A percentile compares a stretch with the other conserved stretches of the same genome.
Evolutionary conservation across 1,139 yeast genomes (phyloP).

Genomic region (Kodamaea plutei): DNA sequence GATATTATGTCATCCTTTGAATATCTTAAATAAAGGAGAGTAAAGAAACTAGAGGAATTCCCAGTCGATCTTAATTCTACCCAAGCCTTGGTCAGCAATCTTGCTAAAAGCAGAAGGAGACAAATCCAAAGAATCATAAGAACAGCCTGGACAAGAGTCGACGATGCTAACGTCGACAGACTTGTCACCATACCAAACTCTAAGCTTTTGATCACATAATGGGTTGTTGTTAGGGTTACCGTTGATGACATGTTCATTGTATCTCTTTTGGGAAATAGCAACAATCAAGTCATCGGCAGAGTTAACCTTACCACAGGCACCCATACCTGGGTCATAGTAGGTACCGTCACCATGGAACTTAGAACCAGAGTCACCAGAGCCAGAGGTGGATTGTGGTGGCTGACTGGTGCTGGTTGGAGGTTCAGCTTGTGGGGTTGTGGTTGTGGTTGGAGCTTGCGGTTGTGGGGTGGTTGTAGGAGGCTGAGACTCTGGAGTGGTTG

Average conservation of each 20-base stretch:
- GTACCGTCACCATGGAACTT: slow-evolving; percentile 53
- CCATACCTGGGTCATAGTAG: slow-evolving; percentile 53
- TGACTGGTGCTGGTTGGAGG: slow-evolving; percentile 14
- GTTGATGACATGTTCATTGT: slow-evolving; percentile 26
- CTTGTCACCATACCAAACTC: slow-evolving; percentile 36
- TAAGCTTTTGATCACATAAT: slow-evolving; percentile 40
- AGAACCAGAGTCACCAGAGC: slow-evolving; percentile 15
- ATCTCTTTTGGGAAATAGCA: slow-evolving; percentile 37
- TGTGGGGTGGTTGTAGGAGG: slow-evolving; percentile 16
- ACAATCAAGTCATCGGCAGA: slow-evolving; percentile 46
- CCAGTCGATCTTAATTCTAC: slow-evolving; percentile 44
- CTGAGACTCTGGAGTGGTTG: slow-evolving; percentile 11
- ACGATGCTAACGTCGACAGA: slow-evolving; percentile 42
- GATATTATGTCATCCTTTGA: slow-evolving; percentile 4
- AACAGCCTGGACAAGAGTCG: slow-evolving; percentile 42
- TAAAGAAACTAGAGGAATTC: slow-evolving; percentile 12
- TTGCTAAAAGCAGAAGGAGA: slow-evolving; percentile 41
- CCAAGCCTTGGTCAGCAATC: slow-evolving; percentile 37
- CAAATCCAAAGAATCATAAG: slow-evolving; percentile 36
- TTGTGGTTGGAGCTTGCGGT: slow-evolving; percentile 11
- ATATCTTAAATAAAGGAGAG: slow-evolving; percentile 1
- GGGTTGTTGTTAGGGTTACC: slow-evolving; percentile 42
- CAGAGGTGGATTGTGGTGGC: slow-evolving; percentile 14
- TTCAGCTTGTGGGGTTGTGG: slow-evolving; percentile 7
- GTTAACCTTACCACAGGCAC: slow-evolving; percentile 56